Evolutionary conservation across 805 yeast genomes (phyloP).

Genomic region (Schwanniomyces polymorphus): DNA sequence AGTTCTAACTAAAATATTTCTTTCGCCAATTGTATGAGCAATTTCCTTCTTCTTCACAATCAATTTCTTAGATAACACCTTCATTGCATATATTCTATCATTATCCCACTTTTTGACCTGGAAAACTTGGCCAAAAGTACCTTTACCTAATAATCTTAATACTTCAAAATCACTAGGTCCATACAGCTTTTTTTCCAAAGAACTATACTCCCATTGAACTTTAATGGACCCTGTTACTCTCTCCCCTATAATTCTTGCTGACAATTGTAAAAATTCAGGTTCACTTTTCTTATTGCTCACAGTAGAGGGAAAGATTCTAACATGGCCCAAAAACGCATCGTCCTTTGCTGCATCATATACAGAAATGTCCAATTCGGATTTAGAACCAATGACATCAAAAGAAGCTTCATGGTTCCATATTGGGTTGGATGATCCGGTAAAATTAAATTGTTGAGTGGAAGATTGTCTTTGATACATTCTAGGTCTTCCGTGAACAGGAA

Average conservation of each 20-base stretch:
- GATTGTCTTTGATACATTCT: conserved; percentile 39
- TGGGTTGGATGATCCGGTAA: conserved; percentile 54
- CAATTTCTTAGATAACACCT: conserved; percentile 89
- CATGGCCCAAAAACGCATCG: conserved; percentile 86
- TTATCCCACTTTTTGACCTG: conserved; percentile 93
- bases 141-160: conserved; percentile 86
- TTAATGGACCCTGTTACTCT: conserved; percentile 75
- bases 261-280: conserved; percentile 72
- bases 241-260: conserved; percentile 75
- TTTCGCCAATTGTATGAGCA: conserved; percentile 97
- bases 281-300: conserved; percentile 35
- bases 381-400: conserved; percentile 86
- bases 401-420: conserved; percentile 91
- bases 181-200: conserved; percentile 69
- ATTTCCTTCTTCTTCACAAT: conserved; percentile 96
- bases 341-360: conserved; percentile 82
- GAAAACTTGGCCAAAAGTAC: conserved; percentile 97
- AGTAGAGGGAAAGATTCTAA: conserved; percentile 65
- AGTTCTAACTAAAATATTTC: conserved; percentile 91
- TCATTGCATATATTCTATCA: conserved; percentile 93
- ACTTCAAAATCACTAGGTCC: conserved; percentile 97
- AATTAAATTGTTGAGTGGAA: conserved; percentile 33
- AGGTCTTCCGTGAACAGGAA: conserved; percentile 25
- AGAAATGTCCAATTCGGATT: conserved; percentile 84
- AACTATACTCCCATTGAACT: conserved; percentile 68